Evolutionary conservation across 495 filamentous ascomycete genomes (phyloP), one percentile per base, ranked within the genome.

Genomic region (Margaritispora aquatica): DNA sequence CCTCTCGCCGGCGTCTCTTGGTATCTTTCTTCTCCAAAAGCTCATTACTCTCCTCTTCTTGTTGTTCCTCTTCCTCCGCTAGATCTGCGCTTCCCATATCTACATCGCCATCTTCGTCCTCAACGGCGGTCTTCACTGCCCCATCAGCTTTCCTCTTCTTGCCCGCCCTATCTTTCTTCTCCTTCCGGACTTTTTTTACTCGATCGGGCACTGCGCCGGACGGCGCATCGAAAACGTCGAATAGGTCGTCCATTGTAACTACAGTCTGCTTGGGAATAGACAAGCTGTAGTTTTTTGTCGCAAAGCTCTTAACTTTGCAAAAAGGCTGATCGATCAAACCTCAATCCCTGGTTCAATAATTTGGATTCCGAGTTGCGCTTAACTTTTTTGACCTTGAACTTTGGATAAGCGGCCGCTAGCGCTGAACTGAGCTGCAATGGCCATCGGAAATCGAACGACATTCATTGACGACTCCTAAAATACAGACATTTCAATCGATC

Each of bases 111-210:
- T 72, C 72, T 62, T 68, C 67, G 2, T 66, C 57, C 44, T 70
- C 75, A 56, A 71, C 68, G 49, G 66, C 75, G 56, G 73, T 72
- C 67, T 92, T 92, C 58, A 86, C 80, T 59, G 80, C 80, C 44
- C 89, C 86, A 73, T 92, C 90, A 51, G 88, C 85, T 74, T 90
- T 86, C 68, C 94, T 83, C 79, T 94, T 93, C 74, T 87, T 89
- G 71, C 70, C 83, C 70, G 67, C 61, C 64, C 67, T 70, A 62
- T 44, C 66, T 55, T 65, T 71, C 56, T 65, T 63, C 50, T 68
- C 68, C 49, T 64, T 64, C 38, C 38, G 55, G 63, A 74, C 51
- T 62, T 73, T 75, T 66, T 73, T 67, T 44, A 58, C 51, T 26
- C 41, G 51, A 2, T 58, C 57, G 54, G 60, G 59, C 70, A 70